Evolutionary conservation across 257 asterid genomes (phyloP), one percentile per base, ranked within the genome.

Genomic region (Salvia miltiorrhiza): DNA sequence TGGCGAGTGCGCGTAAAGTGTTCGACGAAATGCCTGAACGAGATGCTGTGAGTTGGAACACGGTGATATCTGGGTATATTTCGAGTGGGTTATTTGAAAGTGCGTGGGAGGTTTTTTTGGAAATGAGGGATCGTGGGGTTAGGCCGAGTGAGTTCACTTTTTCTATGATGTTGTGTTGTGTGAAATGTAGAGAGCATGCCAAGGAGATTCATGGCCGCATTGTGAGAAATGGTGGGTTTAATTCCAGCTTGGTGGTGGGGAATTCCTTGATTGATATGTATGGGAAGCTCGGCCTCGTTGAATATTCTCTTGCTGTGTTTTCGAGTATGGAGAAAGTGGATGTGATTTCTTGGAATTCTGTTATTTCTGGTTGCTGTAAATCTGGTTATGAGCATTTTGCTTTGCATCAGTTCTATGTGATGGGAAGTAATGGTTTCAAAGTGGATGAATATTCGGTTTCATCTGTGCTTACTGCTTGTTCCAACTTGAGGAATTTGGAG

Each of bases 21-120:
- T 87, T 89, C 72, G 88, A 87, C 66, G 80, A 68, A 83, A 89
- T 89, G 92, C 86, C 86, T 17, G 86, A 80, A 2, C 79, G 88
- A 71, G 95, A 89, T 71, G 80, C 69, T 43, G 95, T 89, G 69
- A 85, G 92, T 78, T 87, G 89, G 87, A 89, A 89, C 49, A 80
- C 95, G 3, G 74, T 89, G 47, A 80, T 89, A 71, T 85, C 90
- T 5, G 95, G 86, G 57, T 89, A 79, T 65, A 59, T 78, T 63
- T 71, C 78, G 10, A 30, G 23, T 67, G 90, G 90, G 53, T 40
- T 75, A 61, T 62, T 35, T 16, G 83, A 79, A 52, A 28, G 52
- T 54, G 87, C 84, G 9, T 68, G 84, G 83, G 83, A 65, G 26
- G 0, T 77, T 11, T 89, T 89, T 69, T 30, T 76, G 9, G 84